Evolutionary conservation across 768 basidiomycete species (phyloP), one percentile per base, ranked within the genome.

Genomic region (Mycena polygramma): DNA sequence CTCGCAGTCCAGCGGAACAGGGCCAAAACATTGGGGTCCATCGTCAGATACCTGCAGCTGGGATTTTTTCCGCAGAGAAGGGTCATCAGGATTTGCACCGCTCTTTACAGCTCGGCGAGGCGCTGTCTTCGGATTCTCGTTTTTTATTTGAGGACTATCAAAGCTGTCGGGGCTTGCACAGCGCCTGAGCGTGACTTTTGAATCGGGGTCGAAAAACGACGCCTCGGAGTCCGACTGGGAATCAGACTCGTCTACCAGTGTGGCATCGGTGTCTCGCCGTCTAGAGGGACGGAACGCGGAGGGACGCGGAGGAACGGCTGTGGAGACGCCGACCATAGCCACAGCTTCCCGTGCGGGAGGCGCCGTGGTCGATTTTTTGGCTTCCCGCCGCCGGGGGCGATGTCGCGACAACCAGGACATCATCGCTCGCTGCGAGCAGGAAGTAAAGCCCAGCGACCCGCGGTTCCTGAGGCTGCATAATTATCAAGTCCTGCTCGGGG

Each of bases 331-430:
- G 49, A 26, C 58, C 51, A 55, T 51, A 6, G 45, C 53, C 22
- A 54, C 37, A 24, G 66, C 54, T 30, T 19, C 48, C 11, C 26
- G 15, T 6, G 66, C 11, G 2, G 63, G 46, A 14, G 48, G 41
- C 55, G 48, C 10, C 37, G 1, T 15, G 55, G 49, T 8, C 30
- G 68, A 11, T 24, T 63, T 70, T 60, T 65, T 57, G 60, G 55
- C 57, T 51, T 41, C 46, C 26, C 70, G 66, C 30, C 69, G 66
- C 59, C 69, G 26, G 53, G 70, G 70, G 54, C 70, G 66, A 64
- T 65, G 73, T 62, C 66, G 49, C 53, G 62, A 64, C 1, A 71
- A 26, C 70, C 73, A 71, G 70, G 69, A 69, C 53, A 71, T 57
- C 69, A 69, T 71, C 62, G 67, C 37, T 63, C 54, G 69, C 54